Evolutionary conservation across 1,284 basidiomycete species (phyloP).

Genomic region (Ganoderma leucocontextum): DNA sequence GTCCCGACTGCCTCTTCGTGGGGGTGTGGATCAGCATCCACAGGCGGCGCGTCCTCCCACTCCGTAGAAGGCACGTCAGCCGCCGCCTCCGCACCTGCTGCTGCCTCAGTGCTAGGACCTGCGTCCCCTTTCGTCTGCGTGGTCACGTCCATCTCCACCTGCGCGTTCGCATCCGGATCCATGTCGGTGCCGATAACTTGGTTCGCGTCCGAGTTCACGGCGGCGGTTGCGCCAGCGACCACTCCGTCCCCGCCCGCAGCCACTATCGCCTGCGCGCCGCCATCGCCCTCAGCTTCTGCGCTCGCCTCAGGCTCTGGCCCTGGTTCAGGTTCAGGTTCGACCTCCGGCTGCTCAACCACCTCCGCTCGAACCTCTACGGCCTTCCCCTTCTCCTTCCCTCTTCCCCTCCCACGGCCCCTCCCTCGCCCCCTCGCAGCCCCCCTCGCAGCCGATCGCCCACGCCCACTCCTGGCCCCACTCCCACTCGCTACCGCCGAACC

Average conservation of each 20-base stretch:
- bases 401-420: constrained; percentile 15
- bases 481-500: background rate
- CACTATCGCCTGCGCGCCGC: background rate
- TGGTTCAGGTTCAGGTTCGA: background rate
- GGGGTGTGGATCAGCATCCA: background rate
- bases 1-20: background rate
- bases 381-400: constrained; percentile 9
- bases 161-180: background rate
- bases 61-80: background rate
- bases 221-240: background rate
- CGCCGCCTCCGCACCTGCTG: background rate
- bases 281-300: background rate
- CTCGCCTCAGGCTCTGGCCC: background rate
- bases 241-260: background rate
- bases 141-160: background rate
- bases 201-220: background rate
- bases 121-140: background rate
- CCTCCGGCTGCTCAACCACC: constrained; percentile 5
- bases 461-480: background rate
- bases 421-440: constrained; percentile 11
- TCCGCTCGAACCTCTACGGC: background rate
- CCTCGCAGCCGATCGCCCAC: constrained; percentile 1
- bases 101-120: background rate
- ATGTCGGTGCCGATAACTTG: background rate
- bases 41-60: background rate